Conservation (phyloP, 352 stramenopile species). For the Phytophthora hibernalis region DNA sequence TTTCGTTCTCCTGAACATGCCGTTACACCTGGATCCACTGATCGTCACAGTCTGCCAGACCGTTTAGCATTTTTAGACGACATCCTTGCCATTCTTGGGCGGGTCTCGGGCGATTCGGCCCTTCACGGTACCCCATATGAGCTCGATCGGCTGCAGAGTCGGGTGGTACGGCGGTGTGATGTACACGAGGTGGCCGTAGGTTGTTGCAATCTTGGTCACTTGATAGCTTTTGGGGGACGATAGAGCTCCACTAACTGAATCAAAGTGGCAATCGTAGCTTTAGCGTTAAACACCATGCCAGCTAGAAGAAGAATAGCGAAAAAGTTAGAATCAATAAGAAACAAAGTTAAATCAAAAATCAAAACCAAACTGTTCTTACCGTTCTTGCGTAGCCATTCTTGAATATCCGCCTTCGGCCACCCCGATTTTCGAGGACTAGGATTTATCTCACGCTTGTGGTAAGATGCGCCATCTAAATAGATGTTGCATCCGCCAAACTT, state of each 20-base stretch:
- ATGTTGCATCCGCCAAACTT: conserved; percentile 6
- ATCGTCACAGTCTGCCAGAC: neutral
- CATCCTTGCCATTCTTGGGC: neutral
- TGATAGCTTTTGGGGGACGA: neutral
- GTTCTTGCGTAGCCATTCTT: neutral
- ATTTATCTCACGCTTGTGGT: neutral
- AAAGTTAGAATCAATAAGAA: neutral
- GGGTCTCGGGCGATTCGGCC: neutral
- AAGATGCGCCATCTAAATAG: neutral
- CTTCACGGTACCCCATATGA: conserved; percentile 8
- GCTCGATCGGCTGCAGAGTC: conserved; percentile 9
- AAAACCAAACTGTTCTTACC: neutral
- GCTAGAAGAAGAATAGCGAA: too few species aligned
- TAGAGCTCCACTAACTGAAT: neutral
- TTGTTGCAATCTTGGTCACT: neutral
- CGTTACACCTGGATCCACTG: neutral
- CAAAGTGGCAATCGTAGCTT: neutral
- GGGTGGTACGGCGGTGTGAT: conserved; percentile 12
- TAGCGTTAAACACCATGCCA: neutral
- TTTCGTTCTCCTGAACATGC: neutral
- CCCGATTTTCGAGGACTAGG: neutral
- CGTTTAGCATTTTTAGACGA: neutral
- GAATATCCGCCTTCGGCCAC: neutral
- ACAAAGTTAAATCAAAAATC: neutral
- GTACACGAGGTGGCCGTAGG: neutral